phyloP scores from a whole-genome alignment of 2,329 filamentous ascomycete genomes.

The Arthrobotrys musiformis region DNA sequence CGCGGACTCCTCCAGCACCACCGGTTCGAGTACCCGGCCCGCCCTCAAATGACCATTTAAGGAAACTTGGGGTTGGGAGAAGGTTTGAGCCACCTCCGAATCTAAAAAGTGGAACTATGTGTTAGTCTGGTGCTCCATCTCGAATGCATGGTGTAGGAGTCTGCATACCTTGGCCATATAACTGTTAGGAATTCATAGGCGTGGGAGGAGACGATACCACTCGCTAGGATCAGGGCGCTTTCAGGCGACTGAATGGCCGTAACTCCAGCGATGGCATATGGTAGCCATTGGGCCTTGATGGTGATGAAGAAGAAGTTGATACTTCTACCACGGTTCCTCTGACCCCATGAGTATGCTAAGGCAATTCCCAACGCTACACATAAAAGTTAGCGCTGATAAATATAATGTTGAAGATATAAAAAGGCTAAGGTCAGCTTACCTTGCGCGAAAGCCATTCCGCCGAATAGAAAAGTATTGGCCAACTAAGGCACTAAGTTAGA shows the following conservation, averaged over 20 bases:
- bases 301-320: slow-evolving; percentile 46
- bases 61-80: slow-evolving; percentile 76
- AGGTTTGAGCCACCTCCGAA: slow-evolving; percentile 85
- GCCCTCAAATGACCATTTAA: slow-evolving; percentile 73
- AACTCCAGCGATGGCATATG: slow-evolving; percentile 33
- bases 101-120: slow-evolving; percentile 60
- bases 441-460: slow-evolving; percentile 34
- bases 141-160: neutral
- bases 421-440: neutral
- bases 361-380: slow-evolving; percentile 37
- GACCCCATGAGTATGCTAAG: slow-evolving; percentile 47
- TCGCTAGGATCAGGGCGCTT: slow-evolving; percentile 60
- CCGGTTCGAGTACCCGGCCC: slow-evolving; percentile 71
- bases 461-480: slow-evolving; percentile 33
- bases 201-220: slow-evolving; percentile 87
- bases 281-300: slow-evolving; percentile 51
- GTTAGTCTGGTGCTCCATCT: neutral
- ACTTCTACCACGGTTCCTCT: slow-evolving; percentile 39
- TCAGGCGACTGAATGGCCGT: slow-evolving; percentile 36
- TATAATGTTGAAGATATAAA: neutral
- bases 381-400: neutral
- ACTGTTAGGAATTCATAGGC: slow-evolving; percentile 88
- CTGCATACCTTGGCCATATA: slow-evolving; percentile 74
- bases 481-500: slow-evolving; percentile 37
- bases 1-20: slow-evolving; percentile 56